phyloP scores from a whole-genome alignment of 441 rosid genomes.

The Eutrema salsugineum region DNA sequence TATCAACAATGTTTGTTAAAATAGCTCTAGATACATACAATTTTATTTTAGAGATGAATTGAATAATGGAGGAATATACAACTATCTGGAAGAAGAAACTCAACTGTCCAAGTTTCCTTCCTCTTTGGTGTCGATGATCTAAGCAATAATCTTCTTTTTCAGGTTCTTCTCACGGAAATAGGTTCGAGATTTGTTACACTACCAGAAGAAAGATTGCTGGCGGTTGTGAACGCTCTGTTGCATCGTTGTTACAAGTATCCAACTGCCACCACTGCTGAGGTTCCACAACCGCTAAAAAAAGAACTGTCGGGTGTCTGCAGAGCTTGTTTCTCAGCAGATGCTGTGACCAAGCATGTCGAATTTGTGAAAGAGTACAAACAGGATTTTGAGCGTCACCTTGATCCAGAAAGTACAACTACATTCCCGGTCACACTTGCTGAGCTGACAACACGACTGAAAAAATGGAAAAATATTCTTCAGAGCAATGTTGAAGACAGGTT shows the following conservation, averaged over 20 bases:
- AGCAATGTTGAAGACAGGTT: constrained; percentile 98
- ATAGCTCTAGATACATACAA: neutral
- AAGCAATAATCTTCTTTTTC: constrained; percentile 32
- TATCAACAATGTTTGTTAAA: neutral
- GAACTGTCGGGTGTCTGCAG: constrained; percentile 99
- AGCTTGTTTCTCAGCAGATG: constrained; percentile 99
- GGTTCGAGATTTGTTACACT: constrained; percentile 97
- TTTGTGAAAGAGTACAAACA: constrained; percentile 98
- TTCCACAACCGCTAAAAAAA: constrained; percentile 98
- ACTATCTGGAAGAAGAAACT: neutral
- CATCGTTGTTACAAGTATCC: constrained; percentile 99
- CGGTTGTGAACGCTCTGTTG: constrained; percentile 96
- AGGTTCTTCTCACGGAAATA: constrained; percentile 94
- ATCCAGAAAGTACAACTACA: constrained; percentile 91
- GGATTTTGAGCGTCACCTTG: constrained; percentile 95
- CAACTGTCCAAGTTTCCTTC: neutral
- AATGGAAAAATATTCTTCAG: constrained; percentile 97
- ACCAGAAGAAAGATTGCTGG: constrained; percentile 98
- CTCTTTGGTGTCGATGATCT: constrained; percentile 14
- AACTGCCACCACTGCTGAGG: constrained; percentile 97
- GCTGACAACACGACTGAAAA: constrained; percentile 85
- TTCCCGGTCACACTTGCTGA: constrained; percentile 92
- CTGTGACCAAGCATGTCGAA: constrained; percentile 94
- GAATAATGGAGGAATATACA: neutral
- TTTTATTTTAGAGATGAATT: neutral